Evolutionary conservation across 140 eudicot species (phyloP).

Genomic region (Erigeron philadelphicus): DNA sequence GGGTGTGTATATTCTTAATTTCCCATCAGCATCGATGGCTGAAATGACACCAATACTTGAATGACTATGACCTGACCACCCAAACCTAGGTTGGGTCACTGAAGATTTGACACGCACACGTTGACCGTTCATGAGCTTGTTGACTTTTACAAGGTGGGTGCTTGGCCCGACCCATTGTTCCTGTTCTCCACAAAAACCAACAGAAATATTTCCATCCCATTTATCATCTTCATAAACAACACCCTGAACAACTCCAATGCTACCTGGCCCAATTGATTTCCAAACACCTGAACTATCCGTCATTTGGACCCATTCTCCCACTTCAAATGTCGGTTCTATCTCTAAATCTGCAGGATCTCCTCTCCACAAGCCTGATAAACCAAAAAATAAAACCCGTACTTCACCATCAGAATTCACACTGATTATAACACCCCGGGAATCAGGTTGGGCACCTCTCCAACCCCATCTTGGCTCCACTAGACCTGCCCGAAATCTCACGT

Average conservation of each 20-base stretch:
- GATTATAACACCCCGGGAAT: slow-evolving; percentile 71
- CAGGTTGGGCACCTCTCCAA: slow-evolving; percentile 72
- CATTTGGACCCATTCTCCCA: slow-evolving; percentile 85
- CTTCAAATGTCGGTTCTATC: slow-evolving; percentile 65
- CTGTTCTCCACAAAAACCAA: slow-evolving; percentile 86
- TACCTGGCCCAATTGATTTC: slow-evolving; percentile 76
- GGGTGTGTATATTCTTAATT: slow-evolving; percentile 77
- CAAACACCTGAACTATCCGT: slow-evolving; percentile 40
- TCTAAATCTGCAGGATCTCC: slow-evolving; percentile 95
- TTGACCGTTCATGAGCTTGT: slow-evolving; percentile 63
- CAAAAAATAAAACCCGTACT: slow-evolving; percentile 64
- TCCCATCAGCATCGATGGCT: slow-evolving; percentile 85
- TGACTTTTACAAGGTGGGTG: slow-evolving; percentile 48
- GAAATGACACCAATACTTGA: slow-evolving; percentile 76
- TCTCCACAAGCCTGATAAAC: slow-evolving; percentile 75
- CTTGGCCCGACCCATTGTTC: slow-evolving; percentile 74
- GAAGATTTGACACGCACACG: slow-evolving; percentile 57
- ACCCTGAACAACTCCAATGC: slow-evolving; percentile 91
- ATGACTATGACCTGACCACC: slow-evolving; percentile 92
- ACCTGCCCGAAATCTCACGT: slow-evolving; percentile 68
- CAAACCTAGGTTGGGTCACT: slow-evolving; percentile 85
- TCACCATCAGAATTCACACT: slow-evolving; percentile 81
- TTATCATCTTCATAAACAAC: slow-evolving; percentile 53
- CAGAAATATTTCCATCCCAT: slow-evolving; percentile 65
- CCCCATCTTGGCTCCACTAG: slow-evolving; percentile 91